These are phyloP conservation scores for Kodamaea leandrae DNA, from an alignment of 805 yeast species.

Conservation along the genomic window DNA sequence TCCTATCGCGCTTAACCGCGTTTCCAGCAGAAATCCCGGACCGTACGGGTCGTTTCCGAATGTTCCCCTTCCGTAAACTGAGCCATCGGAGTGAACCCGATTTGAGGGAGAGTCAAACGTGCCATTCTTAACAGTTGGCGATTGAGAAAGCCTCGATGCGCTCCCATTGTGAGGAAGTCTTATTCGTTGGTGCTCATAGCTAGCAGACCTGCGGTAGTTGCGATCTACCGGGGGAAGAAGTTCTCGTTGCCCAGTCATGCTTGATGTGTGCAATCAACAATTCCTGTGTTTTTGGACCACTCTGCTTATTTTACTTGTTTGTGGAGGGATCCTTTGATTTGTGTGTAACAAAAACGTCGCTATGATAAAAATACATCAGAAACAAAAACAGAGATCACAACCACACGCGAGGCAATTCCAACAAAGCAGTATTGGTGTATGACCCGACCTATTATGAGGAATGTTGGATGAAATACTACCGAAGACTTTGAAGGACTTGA, in stretches of 20 bases:
- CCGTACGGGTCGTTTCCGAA: background rate
- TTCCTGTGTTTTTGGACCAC: too few species aligned
- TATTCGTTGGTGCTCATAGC: conserved; percentile 23
- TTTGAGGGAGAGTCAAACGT: background rate
- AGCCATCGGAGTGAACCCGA: conserved; percentile 22
- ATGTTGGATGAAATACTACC: conserved; percentile 17
- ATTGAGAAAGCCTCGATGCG: conserved; percentile 7
- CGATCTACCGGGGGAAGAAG: background rate
- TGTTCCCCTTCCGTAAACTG: conserved; percentile 14
- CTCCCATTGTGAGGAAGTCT: conserved; percentile 11
- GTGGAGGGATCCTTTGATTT: too few species aligned
- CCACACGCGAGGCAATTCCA: too few species aligned
- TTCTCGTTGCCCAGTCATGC: conserved; percentile 4
- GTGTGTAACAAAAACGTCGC: too few species aligned
- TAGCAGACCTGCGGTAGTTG: conserved; percentile 16
- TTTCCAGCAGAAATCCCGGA: background rate
- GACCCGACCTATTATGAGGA: too few species aligned
- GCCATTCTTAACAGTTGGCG: too few species aligned
- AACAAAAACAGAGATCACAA: too few species aligned
- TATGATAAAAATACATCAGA: too few species aligned
- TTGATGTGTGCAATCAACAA: too few species aligned
- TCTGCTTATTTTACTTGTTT: too few species aligned
- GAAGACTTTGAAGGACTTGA: conserved; percentile 18
- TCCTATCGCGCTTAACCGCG: background rate
- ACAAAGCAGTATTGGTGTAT: too few species aligned